Evolutionary conservation across 495 filamentous ascomycete genomes (phyloP).

Genomic region (Xylaria acuta): DNA sequence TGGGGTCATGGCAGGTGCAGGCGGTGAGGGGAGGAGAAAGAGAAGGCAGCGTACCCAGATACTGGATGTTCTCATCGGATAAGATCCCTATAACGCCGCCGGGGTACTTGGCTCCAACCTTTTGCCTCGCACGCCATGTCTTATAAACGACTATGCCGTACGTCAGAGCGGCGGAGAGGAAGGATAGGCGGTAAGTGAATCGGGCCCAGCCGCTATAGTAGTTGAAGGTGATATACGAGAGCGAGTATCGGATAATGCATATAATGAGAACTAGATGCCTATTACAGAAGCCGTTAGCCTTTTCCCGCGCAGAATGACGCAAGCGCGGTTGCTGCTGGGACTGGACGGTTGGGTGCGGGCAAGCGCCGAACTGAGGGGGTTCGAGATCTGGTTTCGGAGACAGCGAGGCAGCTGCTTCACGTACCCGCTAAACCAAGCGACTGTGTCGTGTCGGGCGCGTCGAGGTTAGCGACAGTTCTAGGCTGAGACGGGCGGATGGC

Average conservation of each 20-base stretch:
- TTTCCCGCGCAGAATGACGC: background rate
- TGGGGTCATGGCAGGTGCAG: slow-evolving; percentile 15
- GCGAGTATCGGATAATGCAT: slow-evolving; percentile 77
- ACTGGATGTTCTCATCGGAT: slow-evolving; percentile 96
- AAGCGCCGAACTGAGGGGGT: background rate
- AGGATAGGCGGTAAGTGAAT: slow-evolving; percentile 87
- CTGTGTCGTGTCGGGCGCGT: slow-evolving; percentile 31
- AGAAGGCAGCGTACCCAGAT: slow-evolving; percentile 72
- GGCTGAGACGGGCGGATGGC: slow-evolving; percentile 38
- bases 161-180: slow-evolving; percentile 84
- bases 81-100: slow-evolving; percentile 68
- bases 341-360: slow-evolving; percentile 6
- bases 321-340: background rate
- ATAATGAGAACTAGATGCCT: slow-evolving; percentile 86
- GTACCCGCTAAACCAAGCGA: slow-evolving; percentile 90
- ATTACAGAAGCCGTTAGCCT: slow-evolving; percentile 11
- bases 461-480: slow-evolving; percentile 26
- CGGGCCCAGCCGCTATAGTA: slow-evolving; percentile 73
- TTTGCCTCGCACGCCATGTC: slow-evolving; percentile 82
- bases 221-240: slow-evolving; percentile 86
- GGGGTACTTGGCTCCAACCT: slow-evolving; percentile 63
- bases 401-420: slow-evolving; percentile 42
- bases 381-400: background rate
- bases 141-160: slow-evolving; percentile 99
- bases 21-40: slow-evolving; percentile 16